phyloP scores from a whole-genome alignment of 257 asterid genomes.

The Hygrophila difformis region DNA sequence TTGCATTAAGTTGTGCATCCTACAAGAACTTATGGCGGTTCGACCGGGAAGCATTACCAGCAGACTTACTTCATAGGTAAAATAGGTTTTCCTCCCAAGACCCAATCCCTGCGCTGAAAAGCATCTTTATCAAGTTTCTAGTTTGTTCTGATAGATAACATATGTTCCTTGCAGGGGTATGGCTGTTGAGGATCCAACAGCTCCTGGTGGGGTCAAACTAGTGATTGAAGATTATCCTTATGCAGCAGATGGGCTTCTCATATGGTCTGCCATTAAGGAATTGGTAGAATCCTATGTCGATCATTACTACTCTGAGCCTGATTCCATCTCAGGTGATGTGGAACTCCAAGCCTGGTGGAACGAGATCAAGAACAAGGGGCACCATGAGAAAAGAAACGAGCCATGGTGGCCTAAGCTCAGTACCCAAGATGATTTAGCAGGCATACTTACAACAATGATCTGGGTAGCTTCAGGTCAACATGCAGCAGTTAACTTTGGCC shows the following conservation, averaged over 20 bases:
- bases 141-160: neutral
- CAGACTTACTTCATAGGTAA: conserved; percentile 70
- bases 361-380: conserved; percentile 78
- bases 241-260: conserved; percentile 87
- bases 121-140: neutral
- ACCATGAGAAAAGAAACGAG: conserved; percentile 56
- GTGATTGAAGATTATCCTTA: conserved; percentile 89
- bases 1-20: conserved; percentile 92
- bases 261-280: conserved; percentile 78
- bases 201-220: conserved; percentile 62
- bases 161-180: conserved; percentile 47
- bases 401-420: conserved; percentile 85
- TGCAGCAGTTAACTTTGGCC: conserved; percentile 95
- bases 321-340: conserved; percentile 46
- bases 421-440: conserved; percentile 58
- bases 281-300: conserved; percentile 70
- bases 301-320: conserved; percentile 53
- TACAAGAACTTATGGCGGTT: conserved; percentile 77
- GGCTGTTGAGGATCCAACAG: conserved; percentile 82
- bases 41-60: conserved; percentile 79
- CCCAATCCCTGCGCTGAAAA: neutral
- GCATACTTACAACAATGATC: conserved; percentile 60
- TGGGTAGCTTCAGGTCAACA: conserved; percentile 96
- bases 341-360: conserved; percentile 94
- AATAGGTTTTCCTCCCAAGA: neutral